Base-by-base conservation (phyloP, 768 basidiomycete genomes). In the Boletus rubescentipes region DNA sequence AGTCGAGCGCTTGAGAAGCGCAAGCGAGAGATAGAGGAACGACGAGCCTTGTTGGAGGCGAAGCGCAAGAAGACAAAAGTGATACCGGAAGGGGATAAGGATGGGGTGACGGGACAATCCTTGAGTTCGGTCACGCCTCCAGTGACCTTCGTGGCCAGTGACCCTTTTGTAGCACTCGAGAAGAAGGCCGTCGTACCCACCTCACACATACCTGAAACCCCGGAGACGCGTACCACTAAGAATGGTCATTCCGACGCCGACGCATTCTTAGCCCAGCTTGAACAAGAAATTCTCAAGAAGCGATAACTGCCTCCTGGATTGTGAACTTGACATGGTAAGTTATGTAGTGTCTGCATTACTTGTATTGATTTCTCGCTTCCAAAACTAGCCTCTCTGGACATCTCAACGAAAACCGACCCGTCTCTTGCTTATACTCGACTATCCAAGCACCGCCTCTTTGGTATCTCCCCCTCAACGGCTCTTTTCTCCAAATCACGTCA, bases 21-120 rank as follows among this genome's bases (percentile, higher is more conserved):
- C 62, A 88, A 87, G 67, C 75, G 85, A 54, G 86, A 90, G 52
- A 60, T 89, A 1, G 89, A 89, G 65, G 86, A 89, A 62, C 73
- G 89, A 53, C 70, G 75, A 31, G 70, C 72, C 60, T 36, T 82
- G 55, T 59, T 91, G 21, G 85, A 87, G 41, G 86, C 85, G 23
- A 89, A 89, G 70, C 77, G 87, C 57, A 76, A 76, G 61, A 91
- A 89, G 69, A 61, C 73, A 38, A 73, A 60, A 49, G 29, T 23
- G 20, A n/a, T 1, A 29, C 54, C 47, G 7, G 58, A 60, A 5
- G 59, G 41, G 35, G 51, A 55, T 29, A 48, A 2, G 20, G 23
- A 55, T 29, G 50, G 3, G 20, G 23, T 4, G 3, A 26, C 26
- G 11, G 40, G n/a, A 15, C 53, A 29, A 38, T 32, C 55, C 16